Percentiles rank a stretch among this genome's conserved stretches.
These are phyloP conservation scores for Phytophthora foliorum DNA, from an alignment of 352 stramenopile species.

Conservation along the genomic window DNA sequence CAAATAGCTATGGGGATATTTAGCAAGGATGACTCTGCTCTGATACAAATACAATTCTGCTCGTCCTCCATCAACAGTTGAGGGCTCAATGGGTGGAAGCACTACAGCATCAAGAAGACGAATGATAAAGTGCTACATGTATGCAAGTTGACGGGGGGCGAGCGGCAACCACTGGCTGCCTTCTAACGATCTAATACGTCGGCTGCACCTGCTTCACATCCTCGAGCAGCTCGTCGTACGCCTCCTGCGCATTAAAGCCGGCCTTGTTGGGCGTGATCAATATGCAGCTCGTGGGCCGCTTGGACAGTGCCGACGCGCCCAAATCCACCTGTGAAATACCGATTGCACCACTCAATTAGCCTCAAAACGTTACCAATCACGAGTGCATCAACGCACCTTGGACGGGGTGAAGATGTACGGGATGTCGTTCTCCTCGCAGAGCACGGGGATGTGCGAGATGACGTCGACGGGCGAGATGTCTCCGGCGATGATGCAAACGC, in stretches of 20 bases:
- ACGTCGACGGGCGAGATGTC: constrained; percentile 99
- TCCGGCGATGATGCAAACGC: constrained; percentile 98
- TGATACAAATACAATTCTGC: constrained; percentile 1
- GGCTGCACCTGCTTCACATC: constrained; percentile 92
- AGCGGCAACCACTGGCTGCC: constrained; percentile 14
- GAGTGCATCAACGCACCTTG: constrained; percentile 69
- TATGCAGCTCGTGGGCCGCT: constrained; percentile 99
- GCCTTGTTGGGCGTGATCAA: constrained; percentile 95
- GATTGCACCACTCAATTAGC: constrained; percentile 25
- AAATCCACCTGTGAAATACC: constrained; percentile 81
- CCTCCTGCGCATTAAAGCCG: constrained; percentile 90
- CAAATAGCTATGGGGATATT: too few relatives aligned
- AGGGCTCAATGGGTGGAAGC: constrained; percentile 30
- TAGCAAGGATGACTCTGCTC: not conserved
- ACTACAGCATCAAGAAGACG: constrained; percentile 27
- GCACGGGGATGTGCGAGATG: constrained; percentile 98
- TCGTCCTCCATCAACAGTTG: constrained; percentile 27
- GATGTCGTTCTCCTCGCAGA: constrained; percentile 99
- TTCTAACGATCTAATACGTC: constrained; percentile 74
- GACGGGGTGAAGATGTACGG: constrained; percentile 99
- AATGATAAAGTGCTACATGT: constrained; percentile 57
- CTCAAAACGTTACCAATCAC: not conserved
- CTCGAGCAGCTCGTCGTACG: constrained; percentile 91
- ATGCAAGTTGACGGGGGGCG: constrained; percentile 39
- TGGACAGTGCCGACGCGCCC: constrained; percentile 97